Base-by-base conservation (phyloP, 805 yeast species). In the Metahyphopichia silvanorum region DNA sequence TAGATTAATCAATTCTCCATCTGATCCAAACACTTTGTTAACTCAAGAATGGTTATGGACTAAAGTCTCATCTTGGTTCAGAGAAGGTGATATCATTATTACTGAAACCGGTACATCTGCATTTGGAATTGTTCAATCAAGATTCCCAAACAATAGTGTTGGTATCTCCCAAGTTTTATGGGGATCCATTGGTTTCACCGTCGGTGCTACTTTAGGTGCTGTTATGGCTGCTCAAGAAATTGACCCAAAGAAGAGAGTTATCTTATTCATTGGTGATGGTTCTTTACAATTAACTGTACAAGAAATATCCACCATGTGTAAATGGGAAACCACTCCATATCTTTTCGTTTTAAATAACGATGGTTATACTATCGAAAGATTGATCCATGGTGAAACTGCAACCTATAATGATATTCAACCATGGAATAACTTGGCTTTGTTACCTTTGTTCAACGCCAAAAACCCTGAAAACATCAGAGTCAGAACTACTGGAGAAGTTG, bases 51-150 rank as follows among this genome's bases (percentile, higher is more conserved):
- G 76, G 74, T 51, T 79, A 44, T 79, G 85, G 85, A 74, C 71
- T 46, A 68, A 68, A 52, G 57, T 77, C 25, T 71, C 79, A 21
- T 63, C 69, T 33, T 79, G 78, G 74, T 67, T 79, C 47, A 62
- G 63, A 53, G 72, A 71, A 46, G 82, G 79, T 51, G 85, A 79
- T 60, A 65, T 78, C 35, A 69, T 79, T 40, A 66, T 79, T 42
- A 69, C 83, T 33, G 85, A 79, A 60, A 79, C 85, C 27, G 85
- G 85, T 62, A 79, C 85, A 19, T 74, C 84, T 29, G 79, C 81
- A 32, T 79, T 79, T 51, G 85, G 85, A 63, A 71, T 79, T 42
- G 66, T 74, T 46, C 76, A 73, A 52, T 64, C 82, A 17, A 73
- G 70, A 53, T 77, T 74, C 74, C 84, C 85, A 46, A 54, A 63